Evolutionary conservation across 2,329 filamentous ascomycete species (phyloP), one percentile per base, ranked within the genome.

Genomic region (Pseudogymnoascus sp.): DNA sequence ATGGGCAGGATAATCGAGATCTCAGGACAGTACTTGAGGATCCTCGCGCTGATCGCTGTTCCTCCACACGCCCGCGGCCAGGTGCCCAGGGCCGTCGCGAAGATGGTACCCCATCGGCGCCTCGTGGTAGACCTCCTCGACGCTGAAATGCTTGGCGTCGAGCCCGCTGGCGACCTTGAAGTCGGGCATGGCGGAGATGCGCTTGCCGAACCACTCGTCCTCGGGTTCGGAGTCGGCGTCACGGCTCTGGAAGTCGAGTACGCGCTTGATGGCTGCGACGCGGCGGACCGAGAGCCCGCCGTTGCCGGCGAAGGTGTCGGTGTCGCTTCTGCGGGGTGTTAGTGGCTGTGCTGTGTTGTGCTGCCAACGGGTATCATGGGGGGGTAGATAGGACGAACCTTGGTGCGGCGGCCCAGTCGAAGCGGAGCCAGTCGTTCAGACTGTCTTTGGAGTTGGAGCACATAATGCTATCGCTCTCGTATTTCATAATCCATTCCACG

Each of bases 21-120:
- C 70, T 85, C 82, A 1, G 82, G 83, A 66, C 83, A 85, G 71
- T 84, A 85, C 16, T 79, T 74, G 66, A 83, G 80, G 23, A 83
- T 82, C 62, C 76, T 71, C 66, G 78, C 75, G 75, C 65, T 77
- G 74, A 1, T 67, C 69, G 1, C 71, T 72, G 60, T 79, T 72
- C 64, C 76, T 76, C 82, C 82, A 84, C 14, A 83, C 77, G 2
- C 69, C 73, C 21, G 77, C 76, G 18, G 75, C 69, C 3, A 84
- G 71, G 21, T 72, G 66, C 3, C 64, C 68, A 44, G 81, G 79
- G 8, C 80, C 76, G 42, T 78, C 75, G 25, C 76, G 75, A 11
- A 82, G 72, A 69, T 85, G 82, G 69, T 78, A 85, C 4, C 83
- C 83, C 79, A 85, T 81, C 0, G 82, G 78, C 38, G 78, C 76